Conservation (phyloP, 768 basidiomycete genomes). For the Mycena crocata region DNA sequence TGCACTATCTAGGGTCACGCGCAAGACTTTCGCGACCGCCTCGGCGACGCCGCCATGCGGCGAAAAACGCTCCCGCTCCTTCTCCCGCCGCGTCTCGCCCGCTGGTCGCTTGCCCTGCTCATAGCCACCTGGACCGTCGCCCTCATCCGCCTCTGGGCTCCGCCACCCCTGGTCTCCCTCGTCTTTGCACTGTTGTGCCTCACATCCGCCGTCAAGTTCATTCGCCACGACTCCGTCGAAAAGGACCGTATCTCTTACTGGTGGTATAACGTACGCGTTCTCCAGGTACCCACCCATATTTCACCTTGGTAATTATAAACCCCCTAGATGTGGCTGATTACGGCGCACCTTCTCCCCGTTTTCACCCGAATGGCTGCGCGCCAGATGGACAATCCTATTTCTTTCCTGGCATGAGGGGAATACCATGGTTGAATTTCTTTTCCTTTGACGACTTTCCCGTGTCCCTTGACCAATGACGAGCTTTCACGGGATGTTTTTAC, state of each 20-base stretch:
- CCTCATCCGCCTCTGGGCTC: slow-evolving; percentile 34
- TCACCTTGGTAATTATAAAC: background rate
- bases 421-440: too few relatives aligned
- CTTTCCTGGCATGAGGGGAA: slow-evolving; percentile 5
- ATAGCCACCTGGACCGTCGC: slow-evolving; percentile 22
- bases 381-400: background rate
- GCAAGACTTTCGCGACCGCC: slow-evolving; percentile 37
- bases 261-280: slow-evolving; percentile 32
- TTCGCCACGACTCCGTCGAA: slow-evolving; percentile 28
- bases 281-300: too few relatives aligned
- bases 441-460: too few relatives aligned
- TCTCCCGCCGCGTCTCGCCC: slow-evolving; percentile 31
- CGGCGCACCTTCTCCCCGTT: slow-evolving; percentile 13
- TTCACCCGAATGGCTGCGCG: slow-evolving; percentile 3
- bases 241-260: slow-evolving; percentile 32
- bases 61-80: slow-evolving; percentile 37
- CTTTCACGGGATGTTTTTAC: too few relatives aligned
- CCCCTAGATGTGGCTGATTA: slow-evolving; percentile 13
- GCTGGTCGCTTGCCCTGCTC: slow-evolving; percentile 34
- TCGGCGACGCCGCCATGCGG: slow-evolving; percentile 37
- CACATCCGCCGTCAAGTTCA: slow-evolving; percentile 26
- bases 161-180: slow-evolving; percentile 22
- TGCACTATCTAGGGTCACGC: slow-evolving; percentile 32
- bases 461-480: too few relatives aligned
- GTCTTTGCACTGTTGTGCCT: slow-evolving; percentile 16